Evolutionary conservation across 306 rosid genomes (phyloP).

Genomic region (Fagus sylvatica): DNA sequence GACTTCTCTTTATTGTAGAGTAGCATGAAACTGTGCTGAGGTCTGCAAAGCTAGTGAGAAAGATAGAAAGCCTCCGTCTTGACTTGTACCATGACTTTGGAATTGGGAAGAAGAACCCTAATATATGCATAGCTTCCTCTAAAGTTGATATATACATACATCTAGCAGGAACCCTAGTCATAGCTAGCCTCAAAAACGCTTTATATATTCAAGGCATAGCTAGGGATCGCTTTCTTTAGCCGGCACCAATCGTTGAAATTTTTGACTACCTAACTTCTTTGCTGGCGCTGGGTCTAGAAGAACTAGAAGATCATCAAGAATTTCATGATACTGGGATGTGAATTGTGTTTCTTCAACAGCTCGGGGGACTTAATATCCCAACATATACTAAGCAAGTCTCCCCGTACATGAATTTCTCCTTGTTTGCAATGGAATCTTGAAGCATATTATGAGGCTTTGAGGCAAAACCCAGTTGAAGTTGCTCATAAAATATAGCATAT

Average conservation of each 20-base stretch:
- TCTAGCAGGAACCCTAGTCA: conserved; percentile 17
- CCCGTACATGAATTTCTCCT: conserved; percentile 8
- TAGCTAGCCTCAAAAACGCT: conserved; percentile 17
- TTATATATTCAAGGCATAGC: conserved; percentile 22
- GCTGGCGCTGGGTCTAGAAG: not conserved
- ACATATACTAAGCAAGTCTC: conserved; percentile 3
- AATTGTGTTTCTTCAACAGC: not conserved
- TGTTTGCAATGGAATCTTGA: not conserved
- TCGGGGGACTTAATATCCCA: conserved; percentile 17
- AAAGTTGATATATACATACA: not conserved
- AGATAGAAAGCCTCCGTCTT: not conserved
- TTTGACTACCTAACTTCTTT: conserved; percentile 11
- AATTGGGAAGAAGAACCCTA: conserved; percentile 26
- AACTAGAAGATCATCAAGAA: conserved; percentile 28
- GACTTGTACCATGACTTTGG: not conserved
- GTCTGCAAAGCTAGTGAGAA: not conserved
- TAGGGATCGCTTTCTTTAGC: conserved; percentile 10
- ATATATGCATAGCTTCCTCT: not conserved
- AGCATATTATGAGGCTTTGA: conserved; percentile 5
- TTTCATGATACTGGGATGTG: conserved; percentile 1
- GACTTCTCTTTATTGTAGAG: not conserved
- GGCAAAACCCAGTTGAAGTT: conserved; percentile 43
- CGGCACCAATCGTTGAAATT: conserved; percentile 12
- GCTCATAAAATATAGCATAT: conserved; percentile 46
- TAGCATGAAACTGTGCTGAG: not conserved